Conservation (phyloP, 305 asterid genomes). For the Fraxinus dipetala region DNA sequence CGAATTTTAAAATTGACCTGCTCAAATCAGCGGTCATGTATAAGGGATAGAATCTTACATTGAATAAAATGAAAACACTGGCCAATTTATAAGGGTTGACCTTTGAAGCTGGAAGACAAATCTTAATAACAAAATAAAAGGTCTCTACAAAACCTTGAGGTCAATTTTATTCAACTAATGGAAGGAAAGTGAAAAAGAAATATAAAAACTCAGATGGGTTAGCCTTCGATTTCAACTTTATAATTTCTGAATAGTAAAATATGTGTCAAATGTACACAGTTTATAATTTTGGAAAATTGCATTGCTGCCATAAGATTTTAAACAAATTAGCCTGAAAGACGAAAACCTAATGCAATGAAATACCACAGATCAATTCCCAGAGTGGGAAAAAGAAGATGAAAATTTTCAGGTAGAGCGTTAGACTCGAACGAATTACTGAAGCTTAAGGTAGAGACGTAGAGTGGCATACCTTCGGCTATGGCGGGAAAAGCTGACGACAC, state of each 20-base stretch:
- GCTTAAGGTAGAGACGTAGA: not conserved
- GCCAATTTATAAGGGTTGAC: no score
- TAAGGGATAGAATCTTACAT: no score
- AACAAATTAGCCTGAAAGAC: not conserved
- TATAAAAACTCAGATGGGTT: not conserved
- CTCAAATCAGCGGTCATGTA: no score
- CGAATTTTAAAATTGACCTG: no score
- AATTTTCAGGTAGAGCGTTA: not conserved
- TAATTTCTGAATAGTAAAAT: not conserved
- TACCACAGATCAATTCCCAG: not conserved
- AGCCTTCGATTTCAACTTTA: not conserved
- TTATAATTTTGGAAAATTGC: not conserved
- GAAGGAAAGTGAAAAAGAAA: not conserved
- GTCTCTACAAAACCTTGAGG: not conserved
- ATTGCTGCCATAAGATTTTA: not conserved
- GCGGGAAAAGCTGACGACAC: not conserved
- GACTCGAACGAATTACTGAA: not conserved
- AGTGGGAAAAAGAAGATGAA: not conserved
- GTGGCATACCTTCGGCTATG: not conserved
- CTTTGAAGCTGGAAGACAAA: no score
- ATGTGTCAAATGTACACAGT: not conserved
- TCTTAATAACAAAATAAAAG: not conserved
- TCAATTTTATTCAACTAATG: not conserved
- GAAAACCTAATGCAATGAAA: not conserved
- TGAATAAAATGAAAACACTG: no score